Base-by-base conservation (phyloP, 306 rosid species). In the Cercis canadensis region DNA sequence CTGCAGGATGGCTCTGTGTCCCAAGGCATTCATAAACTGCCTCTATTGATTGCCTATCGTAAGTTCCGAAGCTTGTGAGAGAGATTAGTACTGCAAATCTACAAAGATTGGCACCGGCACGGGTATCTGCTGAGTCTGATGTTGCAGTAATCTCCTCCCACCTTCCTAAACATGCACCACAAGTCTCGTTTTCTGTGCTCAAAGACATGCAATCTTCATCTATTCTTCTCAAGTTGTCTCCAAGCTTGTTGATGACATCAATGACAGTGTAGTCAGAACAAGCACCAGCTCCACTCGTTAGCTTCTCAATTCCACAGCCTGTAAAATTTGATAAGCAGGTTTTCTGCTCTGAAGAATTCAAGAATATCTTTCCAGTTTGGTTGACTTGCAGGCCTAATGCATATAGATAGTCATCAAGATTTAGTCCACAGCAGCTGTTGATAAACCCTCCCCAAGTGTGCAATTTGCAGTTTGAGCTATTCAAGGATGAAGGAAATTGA, bases 391-490 rank as follows among this genome's bases (percentile, higher is more conserved):
- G 52, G 16, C 88, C 87, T 81, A 85, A 85, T 52, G 82, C 87
- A 75, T 69, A 69, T 4, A 89, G 62, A 74, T 89, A 85, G 15
- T 67, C 81, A 41, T 74, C 75, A 9, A 89, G 83, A 75, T 57
- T 69, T 47, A 18, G 64, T 60, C 70, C 83, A 69, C 96, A 89
- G 64, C 80, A 68, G 14, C 45, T 50, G 36, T 47, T 57, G 56
- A 65, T 66, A 43, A 87, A 81, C 15, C 92, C 92, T 75, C 90
- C 87, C 90, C 90, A 85, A 37, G 44, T 81, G 31, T 71, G 53
- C 10, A 45, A 68, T 60, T 73, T 82, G 63, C 87, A 83, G 11
- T 31, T 69, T 50, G 85, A 72, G 77, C 16, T 17, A 32, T 55
- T 67, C 69, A 69, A 54, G 21, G 84, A 16, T 43, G 78, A 75